phyloP scores from a whole-genome alignment of 2,329 filamentous ascomycete genomes.

The Aspergillus phoenicis region DNA sequence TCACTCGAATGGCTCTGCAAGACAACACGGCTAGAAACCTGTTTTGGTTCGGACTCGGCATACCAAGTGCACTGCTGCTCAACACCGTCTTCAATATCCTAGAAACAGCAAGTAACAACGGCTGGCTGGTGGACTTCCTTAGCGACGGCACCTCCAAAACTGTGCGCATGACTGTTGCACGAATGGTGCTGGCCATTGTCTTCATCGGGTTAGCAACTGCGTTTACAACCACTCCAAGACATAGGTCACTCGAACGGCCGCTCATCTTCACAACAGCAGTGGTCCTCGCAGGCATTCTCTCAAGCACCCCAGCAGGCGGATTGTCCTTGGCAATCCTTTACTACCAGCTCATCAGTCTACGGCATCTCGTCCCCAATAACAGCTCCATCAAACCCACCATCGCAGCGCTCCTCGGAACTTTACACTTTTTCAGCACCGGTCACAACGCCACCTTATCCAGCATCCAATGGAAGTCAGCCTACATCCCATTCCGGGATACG shows the following conservation, averaged over 20 bases:
- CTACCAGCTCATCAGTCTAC: constrained; percentile 67
- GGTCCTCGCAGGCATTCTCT: not conserved
- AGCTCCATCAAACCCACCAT: constrained; percentile 76
- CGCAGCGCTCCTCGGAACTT: constrained; percentile 84
- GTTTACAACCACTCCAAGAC: not conserved
- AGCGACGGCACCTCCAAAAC: not conserved
- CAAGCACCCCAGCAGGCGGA: constrained; percentile 5
- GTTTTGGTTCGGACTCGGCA: not conserved
- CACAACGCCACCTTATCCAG: constrained; percentile 84
- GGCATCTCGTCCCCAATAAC: constrained; percentile 57
- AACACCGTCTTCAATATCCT: not conserved
- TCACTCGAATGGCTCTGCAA: not conserved
- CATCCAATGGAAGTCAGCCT: constrained; percentile 95
- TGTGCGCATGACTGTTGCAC: not conserved
- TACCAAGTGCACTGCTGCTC: not conserved
- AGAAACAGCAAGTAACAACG: not conserved
- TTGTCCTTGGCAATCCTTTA: constrained; percentile 64
- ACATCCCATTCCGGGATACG: constrained; percentile 79
- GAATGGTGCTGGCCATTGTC: not conserved
- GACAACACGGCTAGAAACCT: not conserved
- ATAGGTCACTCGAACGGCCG: not conserved
- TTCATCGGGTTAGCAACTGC: not conserved
- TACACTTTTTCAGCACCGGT: constrained; percentile 95
- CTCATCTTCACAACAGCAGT: constrained; percentile 5
- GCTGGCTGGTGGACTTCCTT: not conserved